Percentiles rank a stretch among this genome's conserved stretches.
Evolutionary conservation across 371 early-diverging fungal genomes (phyloP).

Genomic region (Haplosporangium sp.): DNA sequence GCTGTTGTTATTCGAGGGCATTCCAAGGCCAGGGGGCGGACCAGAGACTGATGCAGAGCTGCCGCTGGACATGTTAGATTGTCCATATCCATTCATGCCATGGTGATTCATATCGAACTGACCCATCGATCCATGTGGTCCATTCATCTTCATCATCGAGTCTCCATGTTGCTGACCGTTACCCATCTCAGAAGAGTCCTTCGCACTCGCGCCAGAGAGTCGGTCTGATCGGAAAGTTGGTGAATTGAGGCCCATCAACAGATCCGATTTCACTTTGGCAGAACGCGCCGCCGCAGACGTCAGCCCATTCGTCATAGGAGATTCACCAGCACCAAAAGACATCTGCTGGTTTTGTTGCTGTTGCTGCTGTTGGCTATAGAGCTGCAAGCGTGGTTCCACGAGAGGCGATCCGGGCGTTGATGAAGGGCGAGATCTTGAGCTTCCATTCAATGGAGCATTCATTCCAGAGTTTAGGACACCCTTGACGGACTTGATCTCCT

Average conservation of each 20-base stretch:
- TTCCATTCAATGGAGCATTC: constrained; percentile 44
- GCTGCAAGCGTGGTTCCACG: constrained; percentile 27
- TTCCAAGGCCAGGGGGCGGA: constrained; percentile 43
- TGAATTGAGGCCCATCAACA: constrained; percentile 31
- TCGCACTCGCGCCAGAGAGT: constrained; percentile 8
- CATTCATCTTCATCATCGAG: constrained; percentile 9
- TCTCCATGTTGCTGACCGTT: neutral
- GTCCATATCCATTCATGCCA: constrained; percentile 22
- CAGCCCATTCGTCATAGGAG: constrained; percentile 20
- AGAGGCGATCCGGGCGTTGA: constrained; percentile 43
- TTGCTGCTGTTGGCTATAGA: constrained; percentile 20
- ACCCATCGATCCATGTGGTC: neutral
- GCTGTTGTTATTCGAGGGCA: constrained; percentile 21
- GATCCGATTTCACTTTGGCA: constrained; percentile 38
- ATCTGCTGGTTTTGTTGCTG: constrained; percentile 12
- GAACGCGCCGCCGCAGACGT: constrained; percentile 23
- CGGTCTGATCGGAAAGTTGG: constrained; percentile 21
- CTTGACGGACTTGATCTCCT: constrained; percentile 54
- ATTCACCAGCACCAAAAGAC: constrained; percentile 13
- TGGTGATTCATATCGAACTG: constrained; percentile 5
- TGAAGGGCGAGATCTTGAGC: constrained; percentile 39
- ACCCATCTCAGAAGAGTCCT: constrained; percentile 3
- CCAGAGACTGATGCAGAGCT: constrained; percentile 12
- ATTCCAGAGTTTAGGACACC: constrained; percentile 50
- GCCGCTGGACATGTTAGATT: neutral